These are phyloP conservation scores for Pseudomicrostroma phylloplanum DNA, from an alignment of 1,284 basidiomycete species.

Conservation along the genomic window DNA sequence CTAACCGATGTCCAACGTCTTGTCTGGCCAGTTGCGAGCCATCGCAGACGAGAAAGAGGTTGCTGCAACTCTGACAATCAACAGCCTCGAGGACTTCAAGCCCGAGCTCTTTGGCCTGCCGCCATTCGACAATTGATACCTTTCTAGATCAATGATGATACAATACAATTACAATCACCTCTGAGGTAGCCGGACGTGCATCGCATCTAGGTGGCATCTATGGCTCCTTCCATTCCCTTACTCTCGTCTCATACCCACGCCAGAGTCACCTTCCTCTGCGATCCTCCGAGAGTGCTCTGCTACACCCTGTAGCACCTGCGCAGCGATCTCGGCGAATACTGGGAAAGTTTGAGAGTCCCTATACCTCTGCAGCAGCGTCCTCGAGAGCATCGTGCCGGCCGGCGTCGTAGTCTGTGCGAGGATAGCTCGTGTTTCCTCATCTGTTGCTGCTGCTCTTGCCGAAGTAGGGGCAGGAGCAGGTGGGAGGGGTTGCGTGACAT, in stretches of 20 bases:
- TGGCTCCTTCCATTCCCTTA: background rate
- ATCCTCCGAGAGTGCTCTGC: background rate
- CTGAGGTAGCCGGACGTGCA: background rate
- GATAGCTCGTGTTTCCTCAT: background rate
- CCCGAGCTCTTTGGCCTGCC: constrained; percentile 5
- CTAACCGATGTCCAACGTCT: too few species aligned
- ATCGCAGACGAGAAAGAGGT: background rate
- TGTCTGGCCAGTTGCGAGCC: background rate
- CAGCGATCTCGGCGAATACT: constrained; percentile 38
- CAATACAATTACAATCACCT: background rate
- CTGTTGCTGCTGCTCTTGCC: background rate
- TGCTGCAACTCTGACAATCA: background rate
- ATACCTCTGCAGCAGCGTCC: constrained; percentile 41
- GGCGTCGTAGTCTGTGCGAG: constrained; percentile 13
- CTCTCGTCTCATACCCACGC: background rate
- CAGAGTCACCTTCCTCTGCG: background rate
- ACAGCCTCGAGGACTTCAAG: constrained; percentile 1
- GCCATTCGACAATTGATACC: background rate
- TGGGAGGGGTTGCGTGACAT: background rate
- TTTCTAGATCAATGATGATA: background rate
- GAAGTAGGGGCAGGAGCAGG: background rate
- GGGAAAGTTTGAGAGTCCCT: constrained; percentile 39
- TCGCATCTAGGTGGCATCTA: background rate
- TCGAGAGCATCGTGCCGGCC: constrained; percentile 31
- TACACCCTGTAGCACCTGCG: background rate